These are phyloP conservation scores for Exobasidium cylindrosporum DNA, from an alignment of 1,284 basidiomycete species.

Conservation along the genomic window DNA sequence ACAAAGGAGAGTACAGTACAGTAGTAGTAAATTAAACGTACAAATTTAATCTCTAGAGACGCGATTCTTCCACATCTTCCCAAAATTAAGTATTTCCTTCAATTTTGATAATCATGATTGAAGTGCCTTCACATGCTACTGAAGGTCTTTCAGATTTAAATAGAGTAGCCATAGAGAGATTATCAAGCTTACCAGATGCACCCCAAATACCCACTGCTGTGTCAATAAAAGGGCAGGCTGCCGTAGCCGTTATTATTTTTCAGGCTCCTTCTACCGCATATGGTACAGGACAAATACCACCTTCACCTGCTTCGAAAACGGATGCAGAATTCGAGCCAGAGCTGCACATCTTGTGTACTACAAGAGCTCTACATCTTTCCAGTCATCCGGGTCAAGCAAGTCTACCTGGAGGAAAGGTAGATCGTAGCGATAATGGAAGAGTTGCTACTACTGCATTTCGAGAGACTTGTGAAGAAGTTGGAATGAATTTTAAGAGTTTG, in stretches of 20 bases:
- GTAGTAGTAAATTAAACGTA: too few species aligned
- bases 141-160: slow-evolving; percentile 2
- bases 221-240: slow-evolving; percentile 8
- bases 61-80: too few species aligned
- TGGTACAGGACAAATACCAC: neutral
- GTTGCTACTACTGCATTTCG: neutral
- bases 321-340: slow-evolving; percentile 7
- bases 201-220: neutral
- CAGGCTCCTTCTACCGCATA: slow-evolving; percentile 4
- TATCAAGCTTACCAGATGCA: neutral
- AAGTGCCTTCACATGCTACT: neutral
- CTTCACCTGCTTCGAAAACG: neutral
- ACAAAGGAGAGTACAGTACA: too few species aligned
- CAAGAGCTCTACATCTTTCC: slow-evolving; percentile 7
- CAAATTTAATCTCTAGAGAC: too few species aligned
- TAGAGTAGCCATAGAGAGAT: neutral
- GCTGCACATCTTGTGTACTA: slow-evolving; percentile 11
- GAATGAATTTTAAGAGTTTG: neutral
- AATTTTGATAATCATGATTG: too few species aligned
- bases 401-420: slow-evolving; percentile 15
- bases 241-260: slow-evolving; percentile 8
- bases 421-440: neutral
- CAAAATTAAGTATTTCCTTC: too few species aligned
- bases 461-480: slow-evolving; percentile 11
- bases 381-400: slow-evolving; percentile 15